Evolutionary conservation across 192 early-diverging fungal genomes (phyloP).

Genomic region (Obelidium mucronatum): DNA sequence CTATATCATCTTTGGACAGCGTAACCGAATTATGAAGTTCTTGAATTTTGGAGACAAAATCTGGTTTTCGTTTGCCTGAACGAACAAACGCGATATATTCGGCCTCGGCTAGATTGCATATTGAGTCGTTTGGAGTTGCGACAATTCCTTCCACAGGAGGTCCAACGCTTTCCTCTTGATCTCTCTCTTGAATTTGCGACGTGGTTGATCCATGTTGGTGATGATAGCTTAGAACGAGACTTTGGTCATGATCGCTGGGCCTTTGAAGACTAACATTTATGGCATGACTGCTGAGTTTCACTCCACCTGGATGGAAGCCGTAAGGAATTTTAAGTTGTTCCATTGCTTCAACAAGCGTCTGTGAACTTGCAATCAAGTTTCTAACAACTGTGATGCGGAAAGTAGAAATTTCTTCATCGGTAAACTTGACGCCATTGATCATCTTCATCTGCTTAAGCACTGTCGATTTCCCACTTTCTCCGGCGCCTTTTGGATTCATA

Average conservation of each 20-base stretch:
- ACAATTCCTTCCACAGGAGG: slow-evolving; percentile 7
- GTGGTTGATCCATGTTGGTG: too few species aligned
- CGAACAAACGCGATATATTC: slow-evolving; percentile 67
- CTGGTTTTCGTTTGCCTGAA: slow-evolving; percentile 39
- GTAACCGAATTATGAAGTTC: slow-evolving; percentile 31
- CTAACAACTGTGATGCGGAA: not conserved
- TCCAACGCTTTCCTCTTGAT: not conserved
- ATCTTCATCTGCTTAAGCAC: slow-evolving; percentile 46
- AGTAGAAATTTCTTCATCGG: slow-evolving; percentile 34
- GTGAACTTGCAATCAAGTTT: too few species aligned
- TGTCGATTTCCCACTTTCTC: slow-evolving; percentile 50
- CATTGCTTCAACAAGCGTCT: slow-evolving; percentile 38
- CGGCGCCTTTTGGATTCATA: slow-evolving; percentile 33
- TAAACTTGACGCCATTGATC: slow-evolving; percentile 35
- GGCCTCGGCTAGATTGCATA: slow-evolving; percentile 46
- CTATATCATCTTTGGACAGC: slow-evolving; percentile 48
- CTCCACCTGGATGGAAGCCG: slow-evolving; percentile 33
- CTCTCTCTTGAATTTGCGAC: slow-evolving; percentile 14
- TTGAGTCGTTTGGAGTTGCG: slow-evolving; percentile 32
- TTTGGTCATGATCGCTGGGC: not conserved
- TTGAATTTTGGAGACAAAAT: slow-evolving; percentile 22
- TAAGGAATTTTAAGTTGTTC: slow-evolving; percentile 13
- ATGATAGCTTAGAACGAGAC: not conserved
- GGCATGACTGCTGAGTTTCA: not conserved
- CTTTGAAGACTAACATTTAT: not conserved